These are phyloP conservation scores for Dothistroma pini DNA, from an alignment of 2,329 filamentous ascomycete species.

Conservation along the genomic window DNA sequence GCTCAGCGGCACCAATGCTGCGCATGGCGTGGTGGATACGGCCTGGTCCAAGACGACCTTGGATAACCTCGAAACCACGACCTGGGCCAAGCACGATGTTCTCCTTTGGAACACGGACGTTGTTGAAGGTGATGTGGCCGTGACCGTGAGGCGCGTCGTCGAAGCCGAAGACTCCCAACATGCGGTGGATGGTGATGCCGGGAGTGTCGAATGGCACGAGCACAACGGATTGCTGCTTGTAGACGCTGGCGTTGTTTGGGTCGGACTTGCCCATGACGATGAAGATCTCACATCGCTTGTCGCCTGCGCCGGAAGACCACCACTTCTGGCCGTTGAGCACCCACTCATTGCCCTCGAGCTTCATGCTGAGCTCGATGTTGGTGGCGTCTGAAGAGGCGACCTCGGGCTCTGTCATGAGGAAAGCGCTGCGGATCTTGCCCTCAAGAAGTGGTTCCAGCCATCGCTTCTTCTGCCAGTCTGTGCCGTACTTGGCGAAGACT, in stretches of 20 bases:
- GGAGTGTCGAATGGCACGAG: constrained; percentile 76
- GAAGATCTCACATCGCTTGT: constrained; percentile 88
- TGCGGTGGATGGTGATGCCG: constrained; percentile 88
- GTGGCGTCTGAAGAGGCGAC: constrained; percentile 50
- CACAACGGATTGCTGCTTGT: constrained; percentile 90
- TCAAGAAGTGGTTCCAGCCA: constrained; percentile 50
- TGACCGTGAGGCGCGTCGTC: constrained; percentile 99
- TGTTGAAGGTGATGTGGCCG: constrained; percentile 82
- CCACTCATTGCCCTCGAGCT: constrained; percentile 79
- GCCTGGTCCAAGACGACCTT: constrained; percentile 90
- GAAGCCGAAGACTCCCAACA: constrained; percentile 91
- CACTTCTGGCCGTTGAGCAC: constrained; percentile 96
- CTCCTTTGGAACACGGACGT: constrained; percentile 79
- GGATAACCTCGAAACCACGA: constrained; percentile 96
- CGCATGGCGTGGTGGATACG: constrained; percentile 99
- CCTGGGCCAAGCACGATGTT: constrained; percentile 92
- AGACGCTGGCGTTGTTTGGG: constrained; percentile 67
- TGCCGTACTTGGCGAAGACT: constrained; percentile 52
- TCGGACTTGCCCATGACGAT: constrained; percentile 96
- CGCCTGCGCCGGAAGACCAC: constrained; percentile 96
- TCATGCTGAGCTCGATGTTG: constrained; percentile 63
- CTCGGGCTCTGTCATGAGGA: constrained; percentile 47
- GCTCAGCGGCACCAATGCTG: constrained; percentile 83
- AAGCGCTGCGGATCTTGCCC: constrained; percentile 48
- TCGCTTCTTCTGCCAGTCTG: constrained; percentile 47